Percentiles rank a stretch among this genome's conserved stretches.
These are phyloP conservation scores for Populus nigra DNA, from an alignment of 345 rosid species.

Conservation along the genomic window DNA sequence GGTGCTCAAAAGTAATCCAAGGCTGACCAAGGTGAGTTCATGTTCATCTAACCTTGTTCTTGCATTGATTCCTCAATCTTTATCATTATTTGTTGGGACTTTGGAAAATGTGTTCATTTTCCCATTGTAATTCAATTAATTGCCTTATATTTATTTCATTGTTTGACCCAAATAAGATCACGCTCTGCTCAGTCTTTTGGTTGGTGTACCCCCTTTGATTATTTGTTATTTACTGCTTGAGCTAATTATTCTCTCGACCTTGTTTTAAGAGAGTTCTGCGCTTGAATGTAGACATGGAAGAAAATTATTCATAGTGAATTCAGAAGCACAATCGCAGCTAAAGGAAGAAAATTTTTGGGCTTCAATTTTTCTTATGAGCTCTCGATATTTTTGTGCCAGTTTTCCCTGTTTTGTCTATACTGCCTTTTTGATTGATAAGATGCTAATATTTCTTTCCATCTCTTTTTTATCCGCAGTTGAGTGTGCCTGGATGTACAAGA, in stretches of 20 bases:
- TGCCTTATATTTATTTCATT: not conserved
- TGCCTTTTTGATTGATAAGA: not conserved
- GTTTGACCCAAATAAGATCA: not conserved
- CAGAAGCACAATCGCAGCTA: not conserved
- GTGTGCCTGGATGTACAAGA: conserved; percentile 86
- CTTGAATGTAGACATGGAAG: not conserved
- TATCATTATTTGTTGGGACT: not conserved
- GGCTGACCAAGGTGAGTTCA: conserved; percentile 59
- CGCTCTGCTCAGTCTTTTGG: not conserved
- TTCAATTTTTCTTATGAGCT: no score
- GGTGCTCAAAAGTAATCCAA: conserved; percentile 62
- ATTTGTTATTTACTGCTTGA: not conserved
- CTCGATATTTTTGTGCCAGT: not conserved
- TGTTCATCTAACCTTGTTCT: not conserved
- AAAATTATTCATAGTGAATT: not conserved
- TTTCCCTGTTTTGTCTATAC: not conserved
- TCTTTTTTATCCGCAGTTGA: conserved; percentile 48
- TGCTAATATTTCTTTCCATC: not conserved
- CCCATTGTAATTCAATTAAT: not conserved
- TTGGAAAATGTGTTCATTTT: not conserved
- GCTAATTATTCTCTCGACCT: not conserved
- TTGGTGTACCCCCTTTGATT: not conserved
- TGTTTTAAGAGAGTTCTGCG: not conserved
- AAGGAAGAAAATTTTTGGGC: not conserved
- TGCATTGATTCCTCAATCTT: not conserved